phyloP scores from a whole-genome alignment of 164 flowering plant species.

The Warburgia ugandensis region DNA sequence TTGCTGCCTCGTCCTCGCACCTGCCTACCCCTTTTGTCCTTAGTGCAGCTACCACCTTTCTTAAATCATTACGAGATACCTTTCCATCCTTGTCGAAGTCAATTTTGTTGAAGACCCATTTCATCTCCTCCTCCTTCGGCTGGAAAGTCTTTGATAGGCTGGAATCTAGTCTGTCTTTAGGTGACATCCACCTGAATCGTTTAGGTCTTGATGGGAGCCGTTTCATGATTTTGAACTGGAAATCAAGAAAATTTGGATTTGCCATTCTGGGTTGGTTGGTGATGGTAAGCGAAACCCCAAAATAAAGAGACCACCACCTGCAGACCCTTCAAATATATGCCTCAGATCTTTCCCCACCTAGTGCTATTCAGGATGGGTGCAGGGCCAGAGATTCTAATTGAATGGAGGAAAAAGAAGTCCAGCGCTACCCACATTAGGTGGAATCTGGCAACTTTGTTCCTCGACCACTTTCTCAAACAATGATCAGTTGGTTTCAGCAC shows the following conservation, averaged over 20 bases:
- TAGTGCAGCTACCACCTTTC: constrained; percentile 39
- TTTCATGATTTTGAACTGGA: not conserved
- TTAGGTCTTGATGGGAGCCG: not conserved
- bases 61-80: constrained; percentile 60
- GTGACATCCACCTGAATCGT: not conserved
- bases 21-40: constrained; percentile 22
- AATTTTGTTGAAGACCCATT: constrained; percentile 50
- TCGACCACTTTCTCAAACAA: no score
- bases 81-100: constrained; percentile 77
- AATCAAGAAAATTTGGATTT: not conserved
- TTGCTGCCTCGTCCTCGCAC: constrained; percentile 30
- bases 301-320: no score
- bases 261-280: no score
- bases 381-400: no score
- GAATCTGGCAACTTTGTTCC: no score
- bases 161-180: constrained; percentile 2
- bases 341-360: no score
- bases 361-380: no score
- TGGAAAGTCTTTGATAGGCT: constrained; percentile 16
- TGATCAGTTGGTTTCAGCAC: no score
- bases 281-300: no score
- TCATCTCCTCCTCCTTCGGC: constrained; percentile 50
- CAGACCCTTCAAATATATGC: no score
- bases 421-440: no score
- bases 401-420: no score